Base-by-base conservation (phyloP, 2,329 filamentous ascomycete genomes). In the Pseudogymnoascus sp. region DNA sequence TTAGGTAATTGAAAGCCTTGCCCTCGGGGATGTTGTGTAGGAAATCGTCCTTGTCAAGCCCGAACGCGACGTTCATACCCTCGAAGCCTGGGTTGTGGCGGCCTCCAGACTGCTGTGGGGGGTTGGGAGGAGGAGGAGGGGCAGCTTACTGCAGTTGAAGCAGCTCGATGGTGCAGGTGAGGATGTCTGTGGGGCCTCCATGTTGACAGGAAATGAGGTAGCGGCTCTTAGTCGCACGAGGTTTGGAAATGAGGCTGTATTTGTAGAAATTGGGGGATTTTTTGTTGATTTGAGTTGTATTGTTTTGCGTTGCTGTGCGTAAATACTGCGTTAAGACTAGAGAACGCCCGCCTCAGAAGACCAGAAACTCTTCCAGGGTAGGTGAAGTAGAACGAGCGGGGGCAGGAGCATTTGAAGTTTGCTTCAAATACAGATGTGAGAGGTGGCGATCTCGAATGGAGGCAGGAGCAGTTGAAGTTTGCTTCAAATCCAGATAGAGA, bases 31-130 rank as follows among this genome's bases (percentile, higher is more conserved):
- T 36, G 1, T 61, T 57, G 26, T 66, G 58, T 5, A 66, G 60
- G 37, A 39, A 59, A 13, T 64, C 44, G 10, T 64, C 40, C 7
- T 17, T 17, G 7, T 35, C 15, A 59, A 67, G 66, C 66, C 67
- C 66, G 5, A 54, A 33, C 47, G 7, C 7, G 47, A 17, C 2
- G 33, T 54, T 54, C 2, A 54, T 2, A 29, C 2, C 47, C 0
- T 54, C 1, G 13, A 54, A 54, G n/a, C 47, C 47, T 21, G 29
- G n/a, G 47, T 7, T 33, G 29, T 54, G 26, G 26, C 17, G 4
- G 44, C 1, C 40, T 6, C 5, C 36, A 4, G 47, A 4, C 7
- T 4, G 8, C 26, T 33, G 44, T 0, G 44, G n/a, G 5, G 24
- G 24, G 41, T 31, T 50, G 13, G 41, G 24, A 21, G 21, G 21